Evolutionary conservation across 805 yeast species (phyloP), one percentile per base, ranked within the genome.

Genomic region (Teunomyces atbi): DNA sequence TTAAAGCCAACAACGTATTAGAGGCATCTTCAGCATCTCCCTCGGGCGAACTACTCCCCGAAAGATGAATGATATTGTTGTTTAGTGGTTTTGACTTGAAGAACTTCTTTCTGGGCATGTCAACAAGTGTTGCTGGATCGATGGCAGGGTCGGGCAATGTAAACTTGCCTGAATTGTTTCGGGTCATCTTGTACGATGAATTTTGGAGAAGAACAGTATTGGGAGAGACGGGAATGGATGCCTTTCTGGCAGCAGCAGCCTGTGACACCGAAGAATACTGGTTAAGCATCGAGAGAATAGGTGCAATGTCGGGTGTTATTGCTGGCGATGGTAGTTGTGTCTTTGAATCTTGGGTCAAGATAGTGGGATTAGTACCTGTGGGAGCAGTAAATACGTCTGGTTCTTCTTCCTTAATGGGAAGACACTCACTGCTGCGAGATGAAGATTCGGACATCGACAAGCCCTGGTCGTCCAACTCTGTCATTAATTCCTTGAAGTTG

Each of bases 141-240:
- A 60, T 41, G 5, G 76, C 76, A 4, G 76, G 74, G 48, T 69
- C 77, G 0, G 76, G 76, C 38, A 72, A 57, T 19, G 55, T 48
- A 42, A 72, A 72, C 20, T 51, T 57, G 34, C 21, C 23, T 44
- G 43, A 54, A 42, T 45, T 33, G 50, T 35, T 47, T 19, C 23
- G 38, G 18, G 42, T 15, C 15, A 19, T 27, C 18, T 27, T 26
- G 33, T 27, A 26, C 10, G 33, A 39, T 11, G 42, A 39, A 43
- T 42, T 57, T 45, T 43, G 45, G 41, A 30, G 45, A 19, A 34
- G 50, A 6, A 46, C 34, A 1, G 62, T 60, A 30, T 52, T 50
- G 5, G 64, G 57, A 1, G 69, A 61, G 1, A 53, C 48, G 13
- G 60, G 57, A 6, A 45, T 49, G 20, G 64, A 57, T 20, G 46